phyloP scores from a whole-genome alignment of 768 basidiomycete genomes.

The Sarcomyxa edulis region DNA sequence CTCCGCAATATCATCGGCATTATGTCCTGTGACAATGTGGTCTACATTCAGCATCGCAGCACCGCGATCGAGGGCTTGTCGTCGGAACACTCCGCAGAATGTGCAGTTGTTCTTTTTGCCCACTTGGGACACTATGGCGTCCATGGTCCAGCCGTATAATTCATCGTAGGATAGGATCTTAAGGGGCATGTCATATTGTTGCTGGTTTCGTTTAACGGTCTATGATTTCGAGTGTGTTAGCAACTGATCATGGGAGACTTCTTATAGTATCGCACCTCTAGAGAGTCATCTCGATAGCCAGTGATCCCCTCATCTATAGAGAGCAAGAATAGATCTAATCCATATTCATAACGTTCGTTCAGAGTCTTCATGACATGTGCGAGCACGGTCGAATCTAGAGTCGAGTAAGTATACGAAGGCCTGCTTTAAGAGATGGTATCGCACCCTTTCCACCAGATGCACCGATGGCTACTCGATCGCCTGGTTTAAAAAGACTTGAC shows the following conservation, averaged over 20 bases:
- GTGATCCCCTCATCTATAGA: conserved; percentile 99
- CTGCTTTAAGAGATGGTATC: conserved; percentile 2
- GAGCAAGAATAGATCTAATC: conserved; percentile 83
- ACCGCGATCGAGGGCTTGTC: conserved; percentile 94
- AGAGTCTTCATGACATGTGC: conserved; percentile 96
- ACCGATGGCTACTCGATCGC: conserved; percentile 94
- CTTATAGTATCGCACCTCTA: conserved; percentile 58
- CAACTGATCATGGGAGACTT: conserved; percentile 1
- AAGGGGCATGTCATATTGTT: conserved; percentile 91
- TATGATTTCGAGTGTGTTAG: conserved; percentile 22
- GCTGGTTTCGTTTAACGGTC: conserved; percentile 97
- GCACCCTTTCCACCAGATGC: conserved; percentile 97
- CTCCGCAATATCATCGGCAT: conserved; percentile 98
- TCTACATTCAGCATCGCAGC: conserved; percentile 86
- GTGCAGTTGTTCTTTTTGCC: conserved; percentile 99
- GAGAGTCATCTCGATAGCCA: conserved; percentile 94
- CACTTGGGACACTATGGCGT: conserved; percentile 88
- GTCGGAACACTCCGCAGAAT: conserved; percentile 95
- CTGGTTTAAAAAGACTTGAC: conserved; percentile 76
- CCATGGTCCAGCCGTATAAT: conserved; percentile 99
- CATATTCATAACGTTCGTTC: conserved; percentile 92
- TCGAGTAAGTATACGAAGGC: conserved; percentile 7
- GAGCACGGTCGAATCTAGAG: conserved; percentile 90
- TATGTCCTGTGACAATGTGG: conserved; percentile 98
- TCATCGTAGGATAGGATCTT: conserved; percentile 96